phyloP scores from a whole-genome alignment of 352 stramenopile genomes.

The Phytophthora idaei region DNA sequence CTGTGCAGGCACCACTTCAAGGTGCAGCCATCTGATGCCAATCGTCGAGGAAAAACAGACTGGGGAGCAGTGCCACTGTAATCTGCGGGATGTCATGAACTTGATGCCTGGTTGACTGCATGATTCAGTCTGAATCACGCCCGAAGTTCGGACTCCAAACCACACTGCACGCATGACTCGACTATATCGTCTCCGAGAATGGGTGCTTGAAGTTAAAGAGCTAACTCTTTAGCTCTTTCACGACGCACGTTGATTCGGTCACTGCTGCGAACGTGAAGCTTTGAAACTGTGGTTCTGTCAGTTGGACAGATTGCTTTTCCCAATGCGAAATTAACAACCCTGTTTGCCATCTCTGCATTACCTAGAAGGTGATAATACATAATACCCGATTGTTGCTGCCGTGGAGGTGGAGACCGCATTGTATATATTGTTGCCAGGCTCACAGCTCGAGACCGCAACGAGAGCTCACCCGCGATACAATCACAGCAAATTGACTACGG shows the following conservation, averaged over 20 bases:
- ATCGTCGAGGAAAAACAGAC: slow-evolving; percentile 9
- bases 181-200: slow-evolving; percentile 8
- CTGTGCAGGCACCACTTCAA: slow-evolving; percentile 19
- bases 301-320: no score
- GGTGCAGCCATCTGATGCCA: slow-evolving; percentile 24
- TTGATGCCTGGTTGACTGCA: slow-evolving; percentile 10
- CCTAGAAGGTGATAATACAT: no score
- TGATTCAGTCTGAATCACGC: slow-evolving; percentile 3
- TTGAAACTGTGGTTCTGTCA: not conserved
- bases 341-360: no score
- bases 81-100: slow-evolving; percentile 5
- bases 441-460: no score
- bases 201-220: slow-evolving; percentile 13
- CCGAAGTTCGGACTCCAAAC: not conserved
- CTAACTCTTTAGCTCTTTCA: no score
- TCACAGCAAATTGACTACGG: no score
- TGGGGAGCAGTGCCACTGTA: slow-evolving; percentile 6
- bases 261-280: slow-evolving; percentile 9
- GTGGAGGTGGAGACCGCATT: no score
- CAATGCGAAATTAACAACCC: no score
- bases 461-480: no score
- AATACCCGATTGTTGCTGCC: no score
- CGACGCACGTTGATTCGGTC: slow-evolving; percentile 3
- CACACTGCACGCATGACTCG: not conserved
- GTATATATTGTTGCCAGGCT: no score